phyloP scores from a whole-genome alignment of 768 basidiomycete species.

The Suillus brevipes region DNA sequence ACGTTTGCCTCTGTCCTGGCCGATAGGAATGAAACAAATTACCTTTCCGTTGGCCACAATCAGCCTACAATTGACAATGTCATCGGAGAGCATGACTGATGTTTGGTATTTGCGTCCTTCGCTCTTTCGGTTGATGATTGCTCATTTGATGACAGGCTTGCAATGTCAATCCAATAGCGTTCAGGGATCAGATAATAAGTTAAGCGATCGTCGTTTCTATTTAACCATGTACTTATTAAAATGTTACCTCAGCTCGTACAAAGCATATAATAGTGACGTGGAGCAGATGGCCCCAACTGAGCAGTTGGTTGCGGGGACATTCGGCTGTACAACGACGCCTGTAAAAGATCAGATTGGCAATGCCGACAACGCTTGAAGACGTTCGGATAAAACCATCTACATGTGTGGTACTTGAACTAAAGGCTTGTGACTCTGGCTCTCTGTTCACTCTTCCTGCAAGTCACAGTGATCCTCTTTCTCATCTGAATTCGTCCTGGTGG shows the following conservation, averaged over 20 bases:
- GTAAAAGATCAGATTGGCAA: slow-evolving; percentile 31
- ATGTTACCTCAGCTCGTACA: slow-evolving; percentile 2
- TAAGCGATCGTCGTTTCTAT: not conserved
- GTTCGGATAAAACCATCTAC: slow-evolving; percentile 26
- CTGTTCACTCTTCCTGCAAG: not conserved
- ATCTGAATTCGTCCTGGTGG: no score
- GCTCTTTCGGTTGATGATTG: not conserved
- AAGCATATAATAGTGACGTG: slow-evolving; percentile 1
- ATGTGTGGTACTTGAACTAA: slow-evolving; percentile 27
- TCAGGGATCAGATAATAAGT: slow-evolving; percentile 25
- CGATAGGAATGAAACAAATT: no score
- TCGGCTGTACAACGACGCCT: slow-evolving; percentile 21
- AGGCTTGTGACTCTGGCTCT: slow-evolving; percentile 19
- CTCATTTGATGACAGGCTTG: slow-evolving; percentile 15
- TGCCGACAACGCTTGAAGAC: slow-evolving; percentile 29
- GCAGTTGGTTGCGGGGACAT: slow-evolving; percentile 15
- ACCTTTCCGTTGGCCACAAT: no score
- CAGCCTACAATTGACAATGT: no score
- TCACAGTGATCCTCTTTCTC: no score
- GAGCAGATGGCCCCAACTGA: slow-evolving; percentile 10
- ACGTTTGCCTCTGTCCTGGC: no score
- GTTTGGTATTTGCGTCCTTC: slow-evolving; percentile 8
- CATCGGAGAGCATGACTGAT: slow-evolving; percentile 21
- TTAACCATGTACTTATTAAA: slow-evolving; percentile 5
- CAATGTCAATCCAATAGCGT: slow-evolving; percentile 13